Conservation (phyloP, 2,329 filamentous ascomycete genomes). For the Pestalotiopsis sp. region DNA sequence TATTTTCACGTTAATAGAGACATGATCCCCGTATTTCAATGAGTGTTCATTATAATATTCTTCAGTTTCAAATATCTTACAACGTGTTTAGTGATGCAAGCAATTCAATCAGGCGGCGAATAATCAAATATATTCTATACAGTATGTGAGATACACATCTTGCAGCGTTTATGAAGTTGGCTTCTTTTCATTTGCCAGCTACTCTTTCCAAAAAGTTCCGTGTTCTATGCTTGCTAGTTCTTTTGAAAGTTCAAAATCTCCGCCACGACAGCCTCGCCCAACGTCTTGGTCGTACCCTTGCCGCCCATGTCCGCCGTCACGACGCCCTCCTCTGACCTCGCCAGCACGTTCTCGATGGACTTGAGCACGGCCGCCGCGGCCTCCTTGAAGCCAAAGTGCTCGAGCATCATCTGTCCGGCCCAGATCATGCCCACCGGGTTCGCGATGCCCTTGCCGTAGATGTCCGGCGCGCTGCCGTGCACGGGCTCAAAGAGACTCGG, state of each 20-base stretch:
- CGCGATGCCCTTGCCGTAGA: constrained; percentile 64
- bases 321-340: constrained; percentile 49
- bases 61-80: too few relatives aligned
- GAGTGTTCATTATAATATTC: too few relatives aligned
- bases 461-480: constrained; percentile 67
- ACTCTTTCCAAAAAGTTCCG: too few relatives aligned
- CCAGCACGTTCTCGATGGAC: constrained; percentile 33
- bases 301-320: constrained; percentile 65
- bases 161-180: neutral
- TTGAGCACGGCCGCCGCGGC: constrained; percentile 49
- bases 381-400: constrained; percentile 62
- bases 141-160: neutral
- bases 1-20: too few relatives aligned
- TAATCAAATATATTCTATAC: too few relatives aligned
- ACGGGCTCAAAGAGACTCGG: constrained; percentile 68
- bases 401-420: constrained; percentile 70
- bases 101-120: too few relatives aligned
- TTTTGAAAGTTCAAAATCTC: constrained; percentile 24
- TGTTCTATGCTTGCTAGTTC: neutral
- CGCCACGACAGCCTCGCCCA: constrained; percentile 54
- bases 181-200: neutral
- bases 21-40: too few relatives aligned
- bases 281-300: constrained; percentile 55
- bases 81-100: too few relatives aligned
- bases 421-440: constrained; percentile 71